Evolutionary conservation across 2,329 filamentous ascomycete species (phyloP), one percentile per base, ranked within the genome.

Genomic region (Phaeosphaeriaceae sp.): DNA sequence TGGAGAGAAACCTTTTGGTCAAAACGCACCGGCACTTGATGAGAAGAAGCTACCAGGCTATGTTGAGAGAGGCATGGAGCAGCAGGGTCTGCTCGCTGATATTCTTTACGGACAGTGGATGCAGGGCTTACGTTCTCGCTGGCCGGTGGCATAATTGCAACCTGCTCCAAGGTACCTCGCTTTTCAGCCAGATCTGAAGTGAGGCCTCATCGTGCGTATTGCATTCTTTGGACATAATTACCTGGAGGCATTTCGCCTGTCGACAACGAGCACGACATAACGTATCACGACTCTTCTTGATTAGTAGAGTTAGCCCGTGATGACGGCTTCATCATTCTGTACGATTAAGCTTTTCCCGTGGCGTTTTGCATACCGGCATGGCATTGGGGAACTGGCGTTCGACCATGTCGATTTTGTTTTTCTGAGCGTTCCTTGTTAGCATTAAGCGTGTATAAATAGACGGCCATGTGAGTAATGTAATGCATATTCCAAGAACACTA

Each of bases 101-200:
- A 91, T 96, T 20, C 85, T 99, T 20, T 98, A 97, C 79, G 88
- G 89, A 17, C 87, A 94, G 45, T 99, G 95, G 95, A 88, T 89
- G 2, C 91, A 96, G 57, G 93, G 92, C 1, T 81, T 98, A 68
- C 88, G 89, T 63, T 70, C 61, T 25, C 67, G 81, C 46, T 84
- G 82, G 82, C 73, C 75, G 25, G 56, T 73, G 24, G 50, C 71
- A 17, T 69, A 61, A 40, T 25, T 22, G n/a, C 3, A 19, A 3
- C 20, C n/a, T 44, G 20, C 41, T 36, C 13, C 31, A 3, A 15
- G 31, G 3, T 3, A 13, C 31, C 13, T 13, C 6, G 3, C 3
- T 13, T 15, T 21, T 45, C 21, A 17, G 42, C 42, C n/a, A 45
- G 42, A 22, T n/a, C 22, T 27, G 22, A 48, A 20, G 31, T 27